Evolutionary conservation across 768 basidiomycete species (phyloP), one percentile per base, ranked within the genome.

Genomic region (Cubamyces lactineus): DNA sequence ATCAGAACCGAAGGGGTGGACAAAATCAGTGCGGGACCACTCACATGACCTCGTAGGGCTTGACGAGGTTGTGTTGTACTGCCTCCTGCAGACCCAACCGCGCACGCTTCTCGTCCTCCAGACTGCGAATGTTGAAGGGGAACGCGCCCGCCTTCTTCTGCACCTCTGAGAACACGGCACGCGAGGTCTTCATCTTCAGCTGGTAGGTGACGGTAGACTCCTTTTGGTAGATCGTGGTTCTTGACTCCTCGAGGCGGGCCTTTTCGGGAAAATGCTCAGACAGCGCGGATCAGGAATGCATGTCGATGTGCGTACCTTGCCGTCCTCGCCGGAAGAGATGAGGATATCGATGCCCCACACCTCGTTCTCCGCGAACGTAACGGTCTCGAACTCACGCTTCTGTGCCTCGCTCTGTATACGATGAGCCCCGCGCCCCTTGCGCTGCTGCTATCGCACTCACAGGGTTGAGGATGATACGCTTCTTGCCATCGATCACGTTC

Each of bases 101-200:
- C 26, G 94, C 89, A 55, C 93, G 86, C 78, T 96, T 96, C 83
- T 98, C 96, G 71, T 98, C 96, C 66, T 96, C 96, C 60, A 98
- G 83, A 48, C 83, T 82, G 64, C 97, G 92, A 65, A 99, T 84
- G 70, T 96, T 98, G 83, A 99, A 98, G 38, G 97, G 96, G 86
- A 99, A 98, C 5, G 94, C 84, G 24, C 96, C 96, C 43, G 97
- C 93, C 77, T 98, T 98, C 82, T 94, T 96, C 78, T 96, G 92
- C 69, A 98, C 92, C 76, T 98, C 96, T 52, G 92, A 91, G 79
- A 98, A 98, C 43, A 96, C 89, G n/a, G 89, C 85, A 65, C 96
- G 91, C 46, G 95, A 96, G 65, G 91, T 96, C 81, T 96, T 98
- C 87, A 96, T 89, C 82, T 98, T 98, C 71, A 98, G 83, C 74